Base-by-base conservation (phyloP, 208 protist species). In the Leishmania guyanensis region DNA sequence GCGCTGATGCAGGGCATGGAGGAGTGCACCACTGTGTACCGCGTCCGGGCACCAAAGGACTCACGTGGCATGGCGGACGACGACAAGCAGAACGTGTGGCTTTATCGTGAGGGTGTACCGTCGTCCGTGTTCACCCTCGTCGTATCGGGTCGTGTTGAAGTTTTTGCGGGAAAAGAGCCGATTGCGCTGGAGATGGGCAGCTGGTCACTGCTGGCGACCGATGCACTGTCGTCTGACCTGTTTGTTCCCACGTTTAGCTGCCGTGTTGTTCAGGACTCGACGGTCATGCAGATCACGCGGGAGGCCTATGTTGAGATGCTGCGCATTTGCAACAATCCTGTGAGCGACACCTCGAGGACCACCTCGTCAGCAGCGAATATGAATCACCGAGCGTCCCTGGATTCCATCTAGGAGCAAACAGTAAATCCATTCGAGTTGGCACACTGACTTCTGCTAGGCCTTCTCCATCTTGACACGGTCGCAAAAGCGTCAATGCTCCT, bases 31-130 rank as follows among this genome's bases (percentile, higher is more conserved):
- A 91, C 86, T 20, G 79, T 96, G 43, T 93, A 96, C 81, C 91
- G 91, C 64, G 91, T 97, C 48, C 92, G 92, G 9, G 86, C 92
- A 10, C 94, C 95, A 36, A 86, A 86, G 64, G 90, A 97, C 85
- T 85, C 94, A 74, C 92, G 93, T 69, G 93, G 94, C 43, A 84
- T 97, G 75, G 83, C 90, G 10, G 69, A 88, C 20, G 89, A 96
- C 14, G 92, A 96, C 81, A 93, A 93, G 74, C 90, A 94, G 80
- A 98, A 97, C 73, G 88, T 98, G 33, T 98, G 95, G 94, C 85
- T 98, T 39, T 98, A 98, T 84, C 91, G 92, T 12, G 86, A 91
- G 74, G 92, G 93, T 50, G 84, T 95, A 3, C 91, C 94, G 26
- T 93, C 94, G 46, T 86, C 89, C 58, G 82, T 94, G 43, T 97